Evolutionary conservation across 768 basidiomycete species (phyloP), one percentile per base, ranked within the genome.

Genomic region (Clitopilus hobsonii): DNA sequence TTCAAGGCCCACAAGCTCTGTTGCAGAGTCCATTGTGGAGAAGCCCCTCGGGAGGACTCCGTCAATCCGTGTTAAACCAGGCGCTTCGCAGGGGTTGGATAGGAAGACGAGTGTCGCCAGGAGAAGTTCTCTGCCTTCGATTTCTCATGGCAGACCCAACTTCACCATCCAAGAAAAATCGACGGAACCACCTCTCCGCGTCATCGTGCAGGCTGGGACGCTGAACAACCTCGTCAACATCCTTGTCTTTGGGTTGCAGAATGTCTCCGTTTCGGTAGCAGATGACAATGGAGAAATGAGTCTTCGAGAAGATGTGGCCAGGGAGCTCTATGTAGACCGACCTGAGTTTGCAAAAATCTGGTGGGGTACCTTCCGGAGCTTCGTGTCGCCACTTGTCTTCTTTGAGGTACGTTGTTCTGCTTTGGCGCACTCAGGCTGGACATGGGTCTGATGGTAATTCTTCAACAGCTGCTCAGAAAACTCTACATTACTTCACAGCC

Each of bases 281-380:
- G 91, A 94, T 59, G 91, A 93, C 63, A 92, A 91, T 60, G 91
- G 91, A 0, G 89, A 93, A 67, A 90, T 88, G 73, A 84, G 89
- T 0, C 67, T 93, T 38, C 73, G 83, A 20, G 88, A 89, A 59
- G 84, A 85, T 1, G 88, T 83, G 71, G 88, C 87, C 0, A 74
- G 89, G 28, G 84, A 89, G 49, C 71, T 92, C 38, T 73, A 83
- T 23, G 79, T 93, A 13, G 91, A 93, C 70, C 79, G 83, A 45
- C 71, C 64, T 1, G 91, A 92, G 63, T 93, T 89, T 69, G 77
- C 84, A 1, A 76, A 74, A 41, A 80, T 90, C 2, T 94, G 91
- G 89, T 94, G 91, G 89, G 85, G 80, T 57, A 82, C 83, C 18
- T 94, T 89, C 65, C 77, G 91, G 38, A 90, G 88, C 61, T 91